Evolutionary conservation across 1,284 basidiomycete species (phyloP), one percentile per base, ranked within the genome.

Genomic region (Moesziomyces parantarcticus): DNA sequence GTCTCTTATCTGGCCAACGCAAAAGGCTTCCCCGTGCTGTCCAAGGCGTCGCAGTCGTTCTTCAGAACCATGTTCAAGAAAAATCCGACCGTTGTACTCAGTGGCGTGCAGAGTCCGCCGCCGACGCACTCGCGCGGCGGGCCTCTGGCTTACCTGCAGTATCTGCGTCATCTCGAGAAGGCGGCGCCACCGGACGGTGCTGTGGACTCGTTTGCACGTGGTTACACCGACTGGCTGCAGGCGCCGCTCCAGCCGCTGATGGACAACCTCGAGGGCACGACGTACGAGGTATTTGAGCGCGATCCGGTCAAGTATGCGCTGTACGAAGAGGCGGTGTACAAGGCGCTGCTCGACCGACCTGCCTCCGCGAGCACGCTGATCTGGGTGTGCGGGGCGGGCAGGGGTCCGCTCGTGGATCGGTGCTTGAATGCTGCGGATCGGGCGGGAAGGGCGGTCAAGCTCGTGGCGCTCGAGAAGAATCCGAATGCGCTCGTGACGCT

Each of bases 201-300:
- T 2, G 86, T 56, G 84, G 93, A 97, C 78, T 88, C 92, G 69
- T 96, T 94, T 84, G 93, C 94, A 0, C 89, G 90, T 55, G 94
- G 93, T 5, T 99, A 98, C 84, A 91, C 93, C 76, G 97, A 99
- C 84, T 97, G 90, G 85, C 86, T 99, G 22, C 97, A 99, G 85
- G 92, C 93, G 10, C 97, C 97, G 0, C 85, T 99, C 57, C 84
- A 96, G 91, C 97, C 97, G 11, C 85, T 99, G 77, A 95, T 97
- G 92, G 95, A 99, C 83, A 95, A 99, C 83, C 86, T 99, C 60
- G 93, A 93, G 80, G 94, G 92, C 76, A 88, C 91, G 58, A 98
- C 95, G 8, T 99, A 99, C 84, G 93, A 98, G 81, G 94, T 93
- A 8, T 99, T 99, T 79, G 97, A 99, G 83, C 90, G 93, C 79